Evolutionary conservation across 306 rosid species (phyloP), one percentile per base, ranked within the genome.

Genomic region (Begonia peltatifolia): DNA sequence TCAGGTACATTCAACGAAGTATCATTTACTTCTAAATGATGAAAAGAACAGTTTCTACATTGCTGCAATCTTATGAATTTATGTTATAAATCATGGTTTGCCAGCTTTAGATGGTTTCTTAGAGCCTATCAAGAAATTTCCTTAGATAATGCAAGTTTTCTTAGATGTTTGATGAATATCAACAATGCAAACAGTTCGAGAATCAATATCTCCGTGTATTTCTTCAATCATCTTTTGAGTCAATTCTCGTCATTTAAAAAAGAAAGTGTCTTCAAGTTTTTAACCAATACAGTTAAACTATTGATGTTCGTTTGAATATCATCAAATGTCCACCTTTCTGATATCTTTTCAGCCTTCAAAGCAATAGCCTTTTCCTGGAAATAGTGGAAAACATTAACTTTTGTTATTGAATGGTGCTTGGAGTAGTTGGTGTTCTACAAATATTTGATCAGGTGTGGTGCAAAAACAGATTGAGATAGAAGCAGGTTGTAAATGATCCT

Each of bases 361-460:
- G 48, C 48, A 44, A 12, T 44, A 44, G 14, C 14, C 48, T 44
- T 30, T 30, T 30, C 38, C 38, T 30, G 38, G 6, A 30, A 30
- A 30, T 30, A 30, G 38, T 30, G 38, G 38, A 30, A 30, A 30
- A 30, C 9, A 5, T 30, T 30, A 30, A 44, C 12, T 44, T n/a
- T 10, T 44, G 14, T 44, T 44, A 44, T 44, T 44, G 12, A 44
- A 10, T 10, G 0, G 48, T 44, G 12, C 0, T 44, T n/a, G 48
- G n/a, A n/a, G n/a, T n/a, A 44, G 14, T 44, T 44, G 48, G 6
- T 44, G 14, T 44, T 10, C 14, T 42, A 54, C 61, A 68, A 61
- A 53, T 7, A 69, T 58, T 44, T 42, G 49, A 46, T 61, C 55
- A 17, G 42, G 67, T 69, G 12, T 59, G 2, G 38, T 44, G 63